A percentile compares a stretch with the other conserved stretches of the same genome.
These are phyloP conservation scores for Candida anutae DNA, from an alignment of 1,139 yeast species.

Conservation along the genomic window DNA sequence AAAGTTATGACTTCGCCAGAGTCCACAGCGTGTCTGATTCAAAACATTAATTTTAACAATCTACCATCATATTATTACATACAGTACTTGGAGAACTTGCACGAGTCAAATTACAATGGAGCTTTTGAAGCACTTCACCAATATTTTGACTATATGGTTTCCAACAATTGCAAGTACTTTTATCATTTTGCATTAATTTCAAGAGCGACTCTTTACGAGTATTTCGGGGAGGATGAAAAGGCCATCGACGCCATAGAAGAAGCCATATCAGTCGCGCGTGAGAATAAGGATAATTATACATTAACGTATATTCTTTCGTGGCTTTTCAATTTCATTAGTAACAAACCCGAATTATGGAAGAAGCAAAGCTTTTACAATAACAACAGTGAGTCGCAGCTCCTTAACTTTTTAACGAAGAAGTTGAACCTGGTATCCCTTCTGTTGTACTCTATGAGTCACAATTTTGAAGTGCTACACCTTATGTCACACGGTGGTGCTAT, in stretches of 20 bases:
- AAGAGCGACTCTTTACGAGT: conserved; percentile 70
- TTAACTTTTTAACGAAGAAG: conserved; percentile 54
- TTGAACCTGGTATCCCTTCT: conserved; percentile 45
- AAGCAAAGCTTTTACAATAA: conserved; percentile 33
- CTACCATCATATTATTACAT: conserved; percentile 63
- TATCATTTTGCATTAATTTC: conserved; percentile 81
- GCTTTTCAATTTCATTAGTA: conserved; percentile 64
- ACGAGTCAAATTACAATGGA: conserved; percentile 59
- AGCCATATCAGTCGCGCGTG: conserved; percentile 83
- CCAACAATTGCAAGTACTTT: conserved; percentile 54
- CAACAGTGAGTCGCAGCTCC: conserved; percentile 47
- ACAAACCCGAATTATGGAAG: conserved; percentile 52
- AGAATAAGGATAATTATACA: conserved; percentile 68
- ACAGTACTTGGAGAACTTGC: conserved; percentile 55
- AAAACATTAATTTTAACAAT: conserved; percentile 38
- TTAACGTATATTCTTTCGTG: conserved; percentile 73
- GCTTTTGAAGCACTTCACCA: conserved; percentile 70
- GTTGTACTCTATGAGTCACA: conserved; percentile 52
- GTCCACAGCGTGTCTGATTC: conserved; percentile 34
- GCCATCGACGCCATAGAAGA: conserved; percentile 80
- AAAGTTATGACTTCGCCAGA: conserved; percentile 33
- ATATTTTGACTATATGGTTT: conserved; percentile 81
- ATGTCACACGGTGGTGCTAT: conserved; percentile 45
- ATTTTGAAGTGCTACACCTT: conserved; percentile 48
- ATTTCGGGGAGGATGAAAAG: conserved; percentile 65